A percentile compares a stretch with the other conserved stretches of the same genome.
phyloP scores from a whole-genome alignment of 2,329 filamentous ascomycete genomes.

The Fusarium dlaminii region DNA sequence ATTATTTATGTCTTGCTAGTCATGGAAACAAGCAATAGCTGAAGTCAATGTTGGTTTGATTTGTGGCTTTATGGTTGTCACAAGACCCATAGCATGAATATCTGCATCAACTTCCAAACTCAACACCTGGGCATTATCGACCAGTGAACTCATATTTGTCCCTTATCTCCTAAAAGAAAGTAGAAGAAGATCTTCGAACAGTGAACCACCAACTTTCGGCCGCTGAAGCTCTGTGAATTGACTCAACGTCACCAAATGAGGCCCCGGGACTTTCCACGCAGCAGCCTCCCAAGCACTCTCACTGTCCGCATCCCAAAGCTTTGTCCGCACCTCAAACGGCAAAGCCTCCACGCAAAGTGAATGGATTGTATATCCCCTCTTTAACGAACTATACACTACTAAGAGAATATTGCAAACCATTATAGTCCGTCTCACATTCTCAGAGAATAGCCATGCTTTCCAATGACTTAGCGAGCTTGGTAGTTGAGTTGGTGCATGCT shows the following conservation, averaged over 20 bases:
- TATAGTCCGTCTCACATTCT: background rate
- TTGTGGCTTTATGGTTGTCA: no score
- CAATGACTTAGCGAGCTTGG: background rate
- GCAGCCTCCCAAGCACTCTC: background rate
- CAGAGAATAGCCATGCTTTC: constrained; percentile 11
- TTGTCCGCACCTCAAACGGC: background rate
- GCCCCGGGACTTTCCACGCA: rapidly evolving
- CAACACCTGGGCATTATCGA: rapidly evolving
- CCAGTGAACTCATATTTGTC: rapidly evolving
- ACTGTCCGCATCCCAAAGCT: background rate
- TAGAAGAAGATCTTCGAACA: constrained; percentile 1
- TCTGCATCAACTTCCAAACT: rapidly evolving
- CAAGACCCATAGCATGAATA: no score
- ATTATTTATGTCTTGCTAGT: rapidly evolving
- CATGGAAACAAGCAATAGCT: no score
- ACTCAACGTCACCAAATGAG: background rate
- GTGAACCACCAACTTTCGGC: rapidly evolving
- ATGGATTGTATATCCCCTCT: constrained; percentile 2
- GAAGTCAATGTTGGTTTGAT: no score
- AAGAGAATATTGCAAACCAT: constrained; percentile 8
- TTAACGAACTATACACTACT: background rate
- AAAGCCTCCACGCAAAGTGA: constrained; percentile 2
- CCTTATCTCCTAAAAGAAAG: background rate
- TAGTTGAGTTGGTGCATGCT: background rate
- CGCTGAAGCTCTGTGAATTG: background rate